Evolutionary conservation across 2,329 filamentous ascomycete genomes (phyloP).

Genomic region (Cordyceps cateniannulata): DNA sequence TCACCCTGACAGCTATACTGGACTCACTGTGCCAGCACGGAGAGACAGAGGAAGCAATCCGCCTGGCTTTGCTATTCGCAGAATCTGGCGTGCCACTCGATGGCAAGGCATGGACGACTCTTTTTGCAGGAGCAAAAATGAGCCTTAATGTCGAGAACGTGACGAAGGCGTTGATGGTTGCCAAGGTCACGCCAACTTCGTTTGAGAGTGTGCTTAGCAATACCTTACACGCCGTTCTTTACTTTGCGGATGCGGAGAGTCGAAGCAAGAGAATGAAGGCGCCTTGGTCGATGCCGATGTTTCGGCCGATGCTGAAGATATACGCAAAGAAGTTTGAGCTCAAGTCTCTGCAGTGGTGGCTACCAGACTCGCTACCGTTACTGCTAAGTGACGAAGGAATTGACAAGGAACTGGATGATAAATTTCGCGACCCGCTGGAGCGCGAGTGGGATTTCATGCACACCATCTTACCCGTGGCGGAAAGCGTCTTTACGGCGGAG

Average conservation of each 20-base stretch:
- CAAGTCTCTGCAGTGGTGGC: constrained; percentile 36
- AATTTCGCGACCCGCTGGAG: constrained; percentile 16
- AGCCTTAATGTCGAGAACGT: constrained; percentile 48
- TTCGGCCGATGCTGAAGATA: constrained; percentile 41
- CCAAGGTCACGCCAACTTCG: constrained; percentile 43
- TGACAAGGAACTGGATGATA: constrained; percentile 17
- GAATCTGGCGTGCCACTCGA: constrained; percentile 53
- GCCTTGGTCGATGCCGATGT: constrained; percentile 31
- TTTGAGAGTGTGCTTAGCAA: constrained; percentile 29
- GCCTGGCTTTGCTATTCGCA: constrained; percentile 26
- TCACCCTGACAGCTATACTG: constrained; percentile 62
- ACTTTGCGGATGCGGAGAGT: constrained; percentile 36
- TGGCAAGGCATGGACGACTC: constrained; percentile 57
- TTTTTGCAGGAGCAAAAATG: constrained; percentile 65
- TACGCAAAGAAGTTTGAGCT: constrained; percentile 44
- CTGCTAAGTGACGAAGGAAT: constrained; percentile 16
- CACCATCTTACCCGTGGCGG: constrained; percentile 28
- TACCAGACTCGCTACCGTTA: constrained; percentile 30
- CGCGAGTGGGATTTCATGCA: constrained; percentile 24
- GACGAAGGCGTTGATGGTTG: constrained; percentile 28
- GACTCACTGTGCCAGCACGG: constrained; percentile 58
- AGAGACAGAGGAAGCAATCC: constrained; percentile 29
- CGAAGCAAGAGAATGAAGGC: constrained; percentile 21
- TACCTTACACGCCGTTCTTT: constrained; percentile 43
- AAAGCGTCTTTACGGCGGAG: constrained; percentile 24